Percentiles rank a stretch among this genome's conserved stretches.
Evolutionary conservation across 306 rosid species (phyloP).

Genomic region (Chamaecrista fasciculata): DNA sequence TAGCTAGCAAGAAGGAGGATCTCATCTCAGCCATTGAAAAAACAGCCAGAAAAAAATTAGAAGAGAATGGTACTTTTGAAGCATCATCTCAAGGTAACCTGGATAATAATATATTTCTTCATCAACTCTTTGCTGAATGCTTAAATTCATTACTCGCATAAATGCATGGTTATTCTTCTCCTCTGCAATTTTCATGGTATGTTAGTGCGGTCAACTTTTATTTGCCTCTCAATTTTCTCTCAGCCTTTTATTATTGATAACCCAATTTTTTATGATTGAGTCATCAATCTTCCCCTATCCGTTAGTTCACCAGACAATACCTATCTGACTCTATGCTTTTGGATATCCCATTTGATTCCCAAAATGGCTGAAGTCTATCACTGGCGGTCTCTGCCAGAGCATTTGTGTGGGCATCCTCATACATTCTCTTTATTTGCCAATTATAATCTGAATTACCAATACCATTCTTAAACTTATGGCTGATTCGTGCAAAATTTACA

Average conservation of each 20-base stretch:
- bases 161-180: not conserved
- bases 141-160: not conserved
- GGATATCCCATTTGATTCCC: not conserved
- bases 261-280: not conserved
- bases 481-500: conserved; percentile 28
- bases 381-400: not conserved
- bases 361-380: not conserved
- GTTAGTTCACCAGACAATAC: not conserved
- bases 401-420: not conserved
- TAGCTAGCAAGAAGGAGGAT: conserved; percentile 21
- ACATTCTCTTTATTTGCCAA: not conserved
- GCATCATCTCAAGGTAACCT: conserved; percentile 52
- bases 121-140: not conserved
- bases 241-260: not conserved
- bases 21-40: conserved; percentile 36
- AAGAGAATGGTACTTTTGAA: not conserved
- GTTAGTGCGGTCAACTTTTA: not conserved
- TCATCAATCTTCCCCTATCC: not conserved
- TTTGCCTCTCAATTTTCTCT: not conserved
- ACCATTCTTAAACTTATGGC: not conserved
- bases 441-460: not conserved
- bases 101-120: not conserved
- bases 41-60: conserved; percentile 30
- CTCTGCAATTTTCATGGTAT: not conserved
- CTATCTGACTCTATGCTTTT: not conserved